These are phyloP conservation scores for Scleromitrula shiraiana DNA, from an alignment of 2,329 filamentous ascomycete genomes.

Conservation along the genomic window DNA sequence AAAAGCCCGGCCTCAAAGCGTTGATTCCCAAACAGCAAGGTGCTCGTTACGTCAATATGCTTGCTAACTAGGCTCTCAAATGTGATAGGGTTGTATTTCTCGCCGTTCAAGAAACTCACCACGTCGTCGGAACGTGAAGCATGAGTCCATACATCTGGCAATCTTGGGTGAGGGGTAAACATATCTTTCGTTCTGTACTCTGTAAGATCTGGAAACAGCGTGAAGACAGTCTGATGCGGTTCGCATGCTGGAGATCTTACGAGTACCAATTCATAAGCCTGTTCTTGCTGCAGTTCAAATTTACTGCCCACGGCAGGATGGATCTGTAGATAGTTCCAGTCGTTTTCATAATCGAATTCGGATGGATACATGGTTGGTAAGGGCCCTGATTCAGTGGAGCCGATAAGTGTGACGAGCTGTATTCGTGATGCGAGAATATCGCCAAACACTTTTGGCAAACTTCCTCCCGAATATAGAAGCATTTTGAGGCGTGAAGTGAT, in stretches of 20 bases:
- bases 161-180: slow-evolving; percentile 31
- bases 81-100: slow-evolving; percentile 36
- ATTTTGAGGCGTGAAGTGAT: background rate
- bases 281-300: background rate
- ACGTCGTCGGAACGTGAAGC: slow-evolving; percentile 33
- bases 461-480: background rate
- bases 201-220: slow-evolving; percentile 19
- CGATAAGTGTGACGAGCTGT: background rate
- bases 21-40: background rate
- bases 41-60: background rate
- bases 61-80: background rate
- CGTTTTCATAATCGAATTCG: background rate
- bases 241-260: background rate
- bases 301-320: background rate
- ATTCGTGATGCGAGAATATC: background rate
- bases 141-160: slow-evolving; percentile 31
- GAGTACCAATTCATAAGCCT: slow-evolving; percentile 24
- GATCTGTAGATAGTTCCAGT: background rate
- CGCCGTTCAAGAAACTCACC: slow-evolving; percentile 37
- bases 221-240: slow-evolving; percentile 26
- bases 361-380: background rate
- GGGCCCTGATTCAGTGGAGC: background rate
- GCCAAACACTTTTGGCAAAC: background rate
- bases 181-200: slow-evolving; percentile 29
- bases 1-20: background rate